Evolutionary conservation across 768 basidiomycete genomes (phyloP).

Genomic region (Trametes villosa): DNA sequence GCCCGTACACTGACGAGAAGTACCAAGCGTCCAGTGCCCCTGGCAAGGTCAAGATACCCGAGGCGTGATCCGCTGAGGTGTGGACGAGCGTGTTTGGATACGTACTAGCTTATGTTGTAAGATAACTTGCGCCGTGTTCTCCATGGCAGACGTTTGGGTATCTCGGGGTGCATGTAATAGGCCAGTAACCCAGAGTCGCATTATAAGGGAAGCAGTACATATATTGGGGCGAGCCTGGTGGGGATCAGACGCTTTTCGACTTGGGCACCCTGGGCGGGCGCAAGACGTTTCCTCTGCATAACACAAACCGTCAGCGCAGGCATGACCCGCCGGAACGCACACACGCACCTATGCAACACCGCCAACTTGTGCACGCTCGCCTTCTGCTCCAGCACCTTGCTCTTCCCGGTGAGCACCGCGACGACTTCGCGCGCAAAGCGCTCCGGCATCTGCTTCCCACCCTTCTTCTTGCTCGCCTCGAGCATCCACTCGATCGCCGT

Average conservation of each 20-base stretch:
- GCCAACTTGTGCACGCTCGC: conserved; percentile 66
- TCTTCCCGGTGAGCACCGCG: conserved; percentile 64
- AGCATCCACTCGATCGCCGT: conserved; percentile 76
- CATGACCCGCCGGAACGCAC: no score
- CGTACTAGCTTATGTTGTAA: neutral
- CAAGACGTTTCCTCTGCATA: conserved; percentile 18
- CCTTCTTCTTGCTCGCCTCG: conserved; percentile 57
- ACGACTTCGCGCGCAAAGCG: conserved; percentile 82
- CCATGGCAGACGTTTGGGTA: neutral
- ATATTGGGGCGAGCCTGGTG: conserved; percentile 65
- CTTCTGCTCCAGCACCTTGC: conserved; percentile 58
- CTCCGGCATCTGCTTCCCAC: conserved; percentile 64
- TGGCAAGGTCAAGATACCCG: conserved; percentile 13
- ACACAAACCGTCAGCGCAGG: neutral
- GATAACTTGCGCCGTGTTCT: neutral
- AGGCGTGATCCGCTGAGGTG: neutral
- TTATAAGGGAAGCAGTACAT: conserved; percentile 45
- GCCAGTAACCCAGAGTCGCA: neutral
- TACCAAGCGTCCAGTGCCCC: conserved; percentile 19
- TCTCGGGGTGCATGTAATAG: neutral
- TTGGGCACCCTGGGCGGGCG: conserved; percentile 18
- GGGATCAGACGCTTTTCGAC: conserved; percentile 41
- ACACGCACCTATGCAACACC: conserved; percentile 75
- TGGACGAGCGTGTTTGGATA: neutral
- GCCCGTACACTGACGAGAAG: conserved; percentile 37